These are phyloP conservation scores for Aspergillus unguis DNA, from an alignment of 2,329 filamentous ascomycete genomes.

Conservation along the genomic window DNA sequence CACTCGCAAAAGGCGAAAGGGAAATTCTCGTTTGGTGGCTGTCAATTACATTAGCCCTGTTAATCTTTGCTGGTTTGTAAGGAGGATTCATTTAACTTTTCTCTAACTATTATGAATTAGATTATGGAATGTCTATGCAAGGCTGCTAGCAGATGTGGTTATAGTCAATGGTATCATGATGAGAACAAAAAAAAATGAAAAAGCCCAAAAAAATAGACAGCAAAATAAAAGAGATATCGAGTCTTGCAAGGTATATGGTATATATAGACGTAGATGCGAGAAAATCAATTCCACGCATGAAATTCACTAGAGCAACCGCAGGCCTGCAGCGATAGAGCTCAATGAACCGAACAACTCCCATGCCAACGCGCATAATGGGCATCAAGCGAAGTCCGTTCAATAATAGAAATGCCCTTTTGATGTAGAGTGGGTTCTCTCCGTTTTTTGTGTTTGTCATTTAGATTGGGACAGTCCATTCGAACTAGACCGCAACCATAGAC, in stretches of 20 bases:
- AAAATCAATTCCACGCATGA: conserved; percentile 7
- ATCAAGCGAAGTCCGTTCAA: background rate
- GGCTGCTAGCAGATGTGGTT: conserved; percentile 20
- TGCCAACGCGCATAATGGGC: background rate
- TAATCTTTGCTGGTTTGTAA: too few species aligned
- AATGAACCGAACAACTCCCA: background rate
- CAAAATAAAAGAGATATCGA: background rate
- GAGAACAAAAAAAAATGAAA: conserved; percentile 7
- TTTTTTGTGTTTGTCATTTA: background rate
- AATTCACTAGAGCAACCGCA: conserved; percentile 11
- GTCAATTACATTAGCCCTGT: background rate
- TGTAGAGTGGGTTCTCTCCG: background rate
- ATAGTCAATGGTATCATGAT: conserved; percentile 21
- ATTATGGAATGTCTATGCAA: conserved; percentile 19
- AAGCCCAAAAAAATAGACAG: conserved; percentile 1
- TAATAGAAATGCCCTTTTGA: background rate
- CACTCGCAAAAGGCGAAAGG: too few species aligned
- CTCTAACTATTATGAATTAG: conserved; percentile 18
- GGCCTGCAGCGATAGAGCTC: conserved; percentile 17
- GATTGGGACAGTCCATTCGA: background rate
- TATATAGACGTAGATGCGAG: background rate
- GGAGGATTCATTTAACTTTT: background rate
- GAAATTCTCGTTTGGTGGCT: background rate
- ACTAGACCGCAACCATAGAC: conserved; percentile 10
- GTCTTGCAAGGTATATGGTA: conserved; percentile 5